These are phyloP conservation scores for Yarrowia yakushimensis DNA, from an alignment of 805 yeast genomes.

Conservation along the genomic window DNA sequence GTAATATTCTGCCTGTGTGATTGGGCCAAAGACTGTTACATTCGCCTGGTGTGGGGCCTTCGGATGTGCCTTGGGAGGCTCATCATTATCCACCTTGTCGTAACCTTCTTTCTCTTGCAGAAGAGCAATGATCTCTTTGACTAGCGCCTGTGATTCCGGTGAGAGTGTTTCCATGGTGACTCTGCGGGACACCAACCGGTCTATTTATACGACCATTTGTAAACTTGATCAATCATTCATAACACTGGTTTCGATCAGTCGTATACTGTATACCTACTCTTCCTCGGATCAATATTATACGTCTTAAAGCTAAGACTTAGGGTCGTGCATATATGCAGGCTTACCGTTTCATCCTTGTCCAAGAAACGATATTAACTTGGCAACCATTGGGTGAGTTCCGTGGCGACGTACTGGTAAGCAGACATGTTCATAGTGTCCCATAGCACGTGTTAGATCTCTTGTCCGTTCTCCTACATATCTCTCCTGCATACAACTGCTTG, in stretches of 20 bases:
- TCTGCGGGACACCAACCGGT: background rate
- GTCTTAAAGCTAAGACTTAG: background rate
- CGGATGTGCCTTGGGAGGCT: too few relatives aligned
- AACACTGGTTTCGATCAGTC: too few relatives aligned
- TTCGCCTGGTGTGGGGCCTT: background rate
- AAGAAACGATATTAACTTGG: background rate
- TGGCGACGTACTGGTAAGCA: too few relatives aligned
- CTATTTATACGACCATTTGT: too few relatives aligned
- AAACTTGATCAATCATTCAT: background rate
- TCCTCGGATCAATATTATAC: too few relatives aligned
- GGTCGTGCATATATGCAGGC: background rate
- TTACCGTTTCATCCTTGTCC: conserved; percentile 1
- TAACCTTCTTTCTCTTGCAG: conserved; percentile 4
- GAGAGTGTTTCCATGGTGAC: background rate
- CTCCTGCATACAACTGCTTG: too few relatives aligned
- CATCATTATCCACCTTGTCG: too few relatives aligned
- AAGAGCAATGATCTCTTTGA: background rate
- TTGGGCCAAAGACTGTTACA: background rate
- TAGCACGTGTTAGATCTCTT: too few relatives aligned
- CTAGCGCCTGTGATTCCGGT: background rate
- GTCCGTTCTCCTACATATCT: too few relatives aligned
- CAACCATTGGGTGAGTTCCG: background rate
- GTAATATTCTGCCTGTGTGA: conserved; percentile 14
- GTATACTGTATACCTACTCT: too few relatives aligned
- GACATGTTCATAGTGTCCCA: too few relatives aligned